phyloP scores from a whole-genome alignment of 306 rosid genomes.

The Casuarina cunninghamiana region DNA sequence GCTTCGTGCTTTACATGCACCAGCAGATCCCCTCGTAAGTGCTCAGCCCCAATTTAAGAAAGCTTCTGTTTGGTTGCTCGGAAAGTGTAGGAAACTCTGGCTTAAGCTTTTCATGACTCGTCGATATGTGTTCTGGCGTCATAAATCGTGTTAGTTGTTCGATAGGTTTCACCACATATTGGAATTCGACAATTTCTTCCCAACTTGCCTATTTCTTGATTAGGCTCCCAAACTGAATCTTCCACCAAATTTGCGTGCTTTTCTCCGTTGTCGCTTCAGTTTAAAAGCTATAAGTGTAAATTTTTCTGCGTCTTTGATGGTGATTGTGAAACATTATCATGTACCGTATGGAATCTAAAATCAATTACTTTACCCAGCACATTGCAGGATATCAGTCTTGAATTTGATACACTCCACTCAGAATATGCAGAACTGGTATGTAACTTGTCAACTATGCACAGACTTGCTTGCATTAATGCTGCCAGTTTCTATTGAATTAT shows the following conservation, averaged over 20 bases:
- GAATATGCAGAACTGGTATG: slow-evolving; percentile 60
- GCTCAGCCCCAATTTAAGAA: not conserved
- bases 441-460: slow-evolving; percentile 10
- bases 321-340: not conserved
- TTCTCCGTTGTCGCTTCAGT: not conserved
- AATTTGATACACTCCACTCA: slow-evolving; percentile 53
- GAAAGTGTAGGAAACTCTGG: slow-evolving; percentile 15
- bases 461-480: slow-evolving; percentile 15
- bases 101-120: not conserved
- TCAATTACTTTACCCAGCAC: slow-evolving; percentile 40
- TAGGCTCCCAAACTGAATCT: not conserved
- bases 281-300: no score
- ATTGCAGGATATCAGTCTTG: slow-evolving; percentile 70
- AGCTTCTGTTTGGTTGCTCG: slow-evolving; percentile 1
- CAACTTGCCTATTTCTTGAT: not conserved
- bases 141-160: not conserved
- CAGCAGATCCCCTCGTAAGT: slow-evolving; percentile 91
- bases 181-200: not conserved
- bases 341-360: slow-evolving; percentile 2
- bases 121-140: not conserved
- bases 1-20: slow-evolving; percentile 80
- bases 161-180: not conserved
- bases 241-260: not conserved
- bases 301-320: not conserved
- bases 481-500: slow-evolving; percentile 11